Base-by-base conservation (phyloP, 495 filamentous ascomycete species). In the Glutinoglossum americanum region DNA sequence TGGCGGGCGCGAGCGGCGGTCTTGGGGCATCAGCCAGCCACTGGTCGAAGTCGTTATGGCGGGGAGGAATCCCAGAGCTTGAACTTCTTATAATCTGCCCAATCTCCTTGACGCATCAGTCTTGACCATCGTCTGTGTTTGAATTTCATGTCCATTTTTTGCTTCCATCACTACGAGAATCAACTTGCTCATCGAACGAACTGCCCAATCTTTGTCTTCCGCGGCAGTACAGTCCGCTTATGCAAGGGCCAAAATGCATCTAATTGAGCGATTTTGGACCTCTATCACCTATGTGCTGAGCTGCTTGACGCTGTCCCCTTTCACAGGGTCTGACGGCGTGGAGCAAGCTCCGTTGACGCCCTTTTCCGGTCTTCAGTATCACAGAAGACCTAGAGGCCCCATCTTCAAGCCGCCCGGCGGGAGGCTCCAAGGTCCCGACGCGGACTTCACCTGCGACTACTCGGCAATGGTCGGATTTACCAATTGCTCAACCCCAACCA, bases 341-440 rank as follows among this genome's bases (percentile, higher is more conserved):
- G 41, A 21, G 41, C 41, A 45, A 45, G 41, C 41, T 45, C 19
- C n/a, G 19, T 23, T 45, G 41, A 11, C 13, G 17, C 21, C 41
- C 41, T 10, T n/a, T 45, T 45, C 41, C 21, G n/a, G 19, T 45
- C n/a, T 3, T n/a, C 55, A 15, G 17, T 15, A 57, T 28, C 7
- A 33, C 30, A 33, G 33, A 21, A 28, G 30, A 39, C 49, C 49
- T 27, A 32, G 28, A 32, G 57, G 57, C 27, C 41, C 48, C n/a
- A 51, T 58, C 57, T 49, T 58, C 27, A 41, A 54, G 26, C 57
- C 57, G 41, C 57, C 57, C 37, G 49, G 49, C 27, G 57, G 41
- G 41, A 45, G 41, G 21, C 41, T 45, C 19, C 3, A 45, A 45
- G 41, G 41, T 45, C 41, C 57, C 48, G 30, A 17, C 27, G 28